These are phyloP conservation scores for Euryodendron excelsum DNA, from an alignment of 148 eudicot species.

Conservation along the genomic window DNA sequence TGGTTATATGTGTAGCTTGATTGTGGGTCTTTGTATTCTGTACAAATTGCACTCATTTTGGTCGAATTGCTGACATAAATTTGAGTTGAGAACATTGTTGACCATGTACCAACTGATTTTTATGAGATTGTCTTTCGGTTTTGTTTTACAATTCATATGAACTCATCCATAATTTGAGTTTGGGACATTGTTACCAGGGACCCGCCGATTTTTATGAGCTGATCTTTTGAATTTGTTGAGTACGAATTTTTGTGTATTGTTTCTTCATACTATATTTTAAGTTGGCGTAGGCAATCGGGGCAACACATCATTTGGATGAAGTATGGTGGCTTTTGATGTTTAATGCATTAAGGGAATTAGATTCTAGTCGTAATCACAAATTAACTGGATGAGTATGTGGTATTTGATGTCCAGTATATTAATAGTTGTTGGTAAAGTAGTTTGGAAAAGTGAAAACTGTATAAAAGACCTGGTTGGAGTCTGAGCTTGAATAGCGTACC, in stretches of 20 bases:
- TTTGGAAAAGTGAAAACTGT: slow-evolving; percentile 9
- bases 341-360: not conserved
- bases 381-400: not conserved
- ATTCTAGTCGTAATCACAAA: not conserved
- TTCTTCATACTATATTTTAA: not conserved
- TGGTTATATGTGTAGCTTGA: not conserved
- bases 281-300: not conserved
- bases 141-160: not conserved
- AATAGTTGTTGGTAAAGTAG: not conserved
- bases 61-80: not conserved
- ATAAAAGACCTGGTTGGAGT: not conserved
- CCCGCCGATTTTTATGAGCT: not conserved
- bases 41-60: not conserved
- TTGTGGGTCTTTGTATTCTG: not conserved
- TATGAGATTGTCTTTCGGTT: not conserved
- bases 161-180: not conserved
- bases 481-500: not conserved
- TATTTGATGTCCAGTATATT: not conserved
- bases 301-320: no score
- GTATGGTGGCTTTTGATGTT: no score
- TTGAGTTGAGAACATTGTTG: not conserved
- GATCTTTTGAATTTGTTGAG: not conserved
- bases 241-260: not conserved
- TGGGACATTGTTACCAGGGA: not conserved
- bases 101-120: not conserved